Evolutionary conservation across 805 yeast species (phyloP), one percentile per base, ranked within the genome.

Genomic region (Candida tallmaniae): DNA sequence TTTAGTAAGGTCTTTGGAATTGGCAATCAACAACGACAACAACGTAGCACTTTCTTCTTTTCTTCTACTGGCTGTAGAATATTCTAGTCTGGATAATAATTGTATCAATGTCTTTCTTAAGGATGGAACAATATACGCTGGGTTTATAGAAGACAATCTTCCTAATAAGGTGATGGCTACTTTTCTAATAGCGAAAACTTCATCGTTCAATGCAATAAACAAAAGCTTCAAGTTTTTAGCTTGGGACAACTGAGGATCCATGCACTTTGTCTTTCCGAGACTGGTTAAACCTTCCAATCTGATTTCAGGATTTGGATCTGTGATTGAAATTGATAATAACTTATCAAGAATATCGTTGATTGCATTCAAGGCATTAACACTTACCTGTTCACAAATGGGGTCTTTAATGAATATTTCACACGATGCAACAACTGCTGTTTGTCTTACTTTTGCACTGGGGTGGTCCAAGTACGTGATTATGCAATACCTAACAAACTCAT

Each of bases 81-180:
- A 88, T 48, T 88, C 95, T 32, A 93, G 63, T 40, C 85, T 84
- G 0, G 96, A 87, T 29, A 94, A 57, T 10, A 89, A 67, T 54
- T 90, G 97, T 28, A 93, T 77, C 41, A 94, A 60, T 0, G 90
- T 78, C 53, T 87, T 90, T 46, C 97, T 72, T 35, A 93, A 66
- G 0, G 95, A 85, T 0, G 99, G 98, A 24, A 90, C 88, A 42
- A 93, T 85, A 56, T 87, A 90, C 0, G 98, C 97, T 0, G 99
- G 97, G 49, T 93, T 93, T 26, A 87, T 81, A 2, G 76, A 61
- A 0, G 96, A 82, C 12, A 93, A 60, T 36, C 97, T 71, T 3
- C 98, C 97, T 39, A 93, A 76, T 8, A 89, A 73, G 32, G 70
- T 71, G 22, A 90, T 76, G 0, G 95, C 83, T 11, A 78, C 83